phyloP scores from a whole-genome alignment of 768 basidiomycete genomes.

The Psilocybe azurescens region DNA sequence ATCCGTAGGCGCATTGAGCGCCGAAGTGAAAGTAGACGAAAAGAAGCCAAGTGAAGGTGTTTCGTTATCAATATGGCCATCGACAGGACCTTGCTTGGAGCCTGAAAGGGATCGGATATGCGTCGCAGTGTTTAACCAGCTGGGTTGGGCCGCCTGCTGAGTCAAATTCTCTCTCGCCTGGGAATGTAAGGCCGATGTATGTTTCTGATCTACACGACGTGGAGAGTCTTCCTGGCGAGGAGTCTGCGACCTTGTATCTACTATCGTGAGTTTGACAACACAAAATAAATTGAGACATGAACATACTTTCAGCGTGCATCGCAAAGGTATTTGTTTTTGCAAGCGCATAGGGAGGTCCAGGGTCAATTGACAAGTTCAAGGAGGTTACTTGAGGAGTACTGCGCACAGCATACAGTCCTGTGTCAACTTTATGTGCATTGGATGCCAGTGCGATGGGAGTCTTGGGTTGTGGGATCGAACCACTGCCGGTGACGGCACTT shows the following conservation, averaged over 20 bases:
- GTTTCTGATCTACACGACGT: background rate
- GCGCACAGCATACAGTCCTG: background rate
- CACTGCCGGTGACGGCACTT: background rate
- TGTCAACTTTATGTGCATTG: background rate
- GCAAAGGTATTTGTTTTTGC: too few relatives aligned
- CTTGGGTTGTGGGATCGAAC: background rate
- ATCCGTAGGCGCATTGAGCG: conserved; percentile 8
- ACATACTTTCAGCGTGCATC: background rate
- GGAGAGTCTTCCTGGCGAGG: background rate
- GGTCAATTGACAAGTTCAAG: background rate
- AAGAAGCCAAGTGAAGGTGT: conserved; percentile 24
- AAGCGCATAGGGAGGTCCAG: background rate
- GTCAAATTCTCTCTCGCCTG: background rate
- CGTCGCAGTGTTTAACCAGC: background rate
- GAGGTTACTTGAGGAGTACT: conserved; percentile 1
- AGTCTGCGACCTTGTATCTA: conserved; percentile 2
- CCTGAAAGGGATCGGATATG: background rate
- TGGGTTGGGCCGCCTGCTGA: background rate
- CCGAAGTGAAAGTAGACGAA: conserved; percentile 14
- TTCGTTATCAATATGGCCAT: conserved; percentile 5
- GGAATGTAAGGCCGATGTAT: background rate
- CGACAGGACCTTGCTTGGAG: background rate
- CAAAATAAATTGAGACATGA: background rate
- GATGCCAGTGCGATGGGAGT: background rate
- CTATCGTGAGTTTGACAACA: background rate